These are phyloP conservation scores for Geotrichum ghanense DNA, from an alignment of 805 yeast species.

Conservation along the genomic window DNA sequence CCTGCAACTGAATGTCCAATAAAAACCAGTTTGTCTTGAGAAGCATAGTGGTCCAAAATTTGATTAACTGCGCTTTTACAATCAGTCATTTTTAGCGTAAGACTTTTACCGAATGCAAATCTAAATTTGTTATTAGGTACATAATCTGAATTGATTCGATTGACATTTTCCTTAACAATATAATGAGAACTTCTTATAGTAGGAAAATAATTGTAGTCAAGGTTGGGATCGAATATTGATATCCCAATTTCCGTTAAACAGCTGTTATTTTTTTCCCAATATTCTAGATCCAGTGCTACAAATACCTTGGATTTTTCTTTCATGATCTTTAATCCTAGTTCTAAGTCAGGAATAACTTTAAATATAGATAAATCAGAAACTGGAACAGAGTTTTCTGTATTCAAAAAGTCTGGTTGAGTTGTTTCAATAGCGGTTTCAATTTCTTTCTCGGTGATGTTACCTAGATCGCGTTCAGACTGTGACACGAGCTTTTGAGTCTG, in stretches of 20 bases:
- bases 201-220: neutral
- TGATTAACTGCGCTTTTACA: conserved; percentile 17
- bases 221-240: conserved; percentile 8
- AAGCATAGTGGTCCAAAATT: conserved; percentile 4
- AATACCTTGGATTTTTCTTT: conserved; percentile 2
- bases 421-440: no score
- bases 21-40: conserved; percentile 17
- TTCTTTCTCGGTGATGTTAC: no score
- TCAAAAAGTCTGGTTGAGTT: no score
- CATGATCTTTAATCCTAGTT: neutral
- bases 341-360: no score
- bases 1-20: conserved; percentile 54
- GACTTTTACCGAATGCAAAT: conserved; percentile 40
- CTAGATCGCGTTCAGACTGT: no score
- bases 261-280: conserved; percentile 10
- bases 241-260: conserved; percentile 13
- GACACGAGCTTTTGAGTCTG: no score
- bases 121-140: conserved; percentile 44
- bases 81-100: conserved; percentile 29
- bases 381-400: no score
- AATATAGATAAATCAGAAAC: no score
- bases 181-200: conserved; percentile 7
- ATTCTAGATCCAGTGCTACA: conserved; percentile 13
- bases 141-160: conserved; percentile 36
- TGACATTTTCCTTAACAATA: conserved; percentile 27